Base-by-base conservation (phyloP, 2,329 filamentous ascomycete species). In the Aureobasidium namibiae region DNA sequence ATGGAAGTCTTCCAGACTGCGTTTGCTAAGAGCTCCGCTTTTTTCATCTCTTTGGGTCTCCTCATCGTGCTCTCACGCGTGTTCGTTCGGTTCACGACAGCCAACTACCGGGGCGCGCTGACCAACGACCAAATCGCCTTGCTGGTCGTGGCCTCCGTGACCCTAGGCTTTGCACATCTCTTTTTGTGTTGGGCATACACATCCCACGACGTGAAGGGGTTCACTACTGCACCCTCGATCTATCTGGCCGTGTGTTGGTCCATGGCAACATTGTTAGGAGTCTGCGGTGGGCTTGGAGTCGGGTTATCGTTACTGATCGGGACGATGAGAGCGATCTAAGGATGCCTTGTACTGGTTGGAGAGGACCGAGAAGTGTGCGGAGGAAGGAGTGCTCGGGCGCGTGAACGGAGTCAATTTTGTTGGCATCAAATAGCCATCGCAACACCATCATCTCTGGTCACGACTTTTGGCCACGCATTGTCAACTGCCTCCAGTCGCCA, bases 381-480 rank as follows among this genome's bases (percentile, higher is more conserved):
- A 24, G 3, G 33, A 26, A 10, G n/a, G 2, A 11, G 5, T 13
- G 23, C 18, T 5, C 11, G 4, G 33, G 33, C 33, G 16, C 3
- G 10, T 11, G 33, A 36, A 3, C 3, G 11, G 4, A 36, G 11
- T 14, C 11, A 36, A 7, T 36, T 36, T 14, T 36, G 33, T 36
- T n/a, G n/a, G n/a, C n/a, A n/a, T n/a, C n/a, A n/a, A n/a, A n/a
- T n/a, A n/a, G n/a, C n/a, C n/a, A 36, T 36, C 10, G 9, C 33
- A 36, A 36, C 33, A 13, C 9, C 33, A 7, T 14, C 10, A 13
- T 11, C 33, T 3, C 33, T 2, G 39, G 21, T 14, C 52, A 56
- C 52, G 52, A 56, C 52, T 56, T 56, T 44, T 56, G 52, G 29
- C 52, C 52, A 45, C 16, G 2, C 36, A 10, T 6, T 34, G 52